These are phyloP conservation scores for Penicillium longicatenatum DNA, from an alignment of 495 filamentous ascomycete species.

Conservation along the genomic window DNA sequence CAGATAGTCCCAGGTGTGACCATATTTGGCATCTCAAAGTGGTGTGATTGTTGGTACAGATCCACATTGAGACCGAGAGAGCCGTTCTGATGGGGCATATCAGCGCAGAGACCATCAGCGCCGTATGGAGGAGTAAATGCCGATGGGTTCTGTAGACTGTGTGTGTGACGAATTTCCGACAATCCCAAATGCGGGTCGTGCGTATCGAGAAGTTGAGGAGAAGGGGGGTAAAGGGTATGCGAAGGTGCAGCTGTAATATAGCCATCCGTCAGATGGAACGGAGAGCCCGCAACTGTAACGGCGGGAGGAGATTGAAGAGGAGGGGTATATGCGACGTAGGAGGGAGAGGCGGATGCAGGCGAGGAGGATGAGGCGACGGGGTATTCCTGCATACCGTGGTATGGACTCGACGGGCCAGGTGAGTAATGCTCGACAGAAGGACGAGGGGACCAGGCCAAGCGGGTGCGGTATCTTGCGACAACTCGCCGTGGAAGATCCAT, in stretches of 20 bases:
- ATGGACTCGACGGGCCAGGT: constrained; percentile 42
- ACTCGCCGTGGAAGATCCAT: constrained; percentile 45
- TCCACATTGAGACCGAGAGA: constrained; percentile 36
- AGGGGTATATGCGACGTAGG: constrained; percentile 44
- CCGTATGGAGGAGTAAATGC: constrained; percentile 39
- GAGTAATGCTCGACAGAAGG: constrained; percentile 42
- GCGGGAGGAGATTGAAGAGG: constrained; percentile 45
- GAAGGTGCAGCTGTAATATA: constrained; percentile 38
- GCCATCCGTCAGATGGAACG: constrained; percentile 35
- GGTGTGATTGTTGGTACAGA: constrained; percentile 35
- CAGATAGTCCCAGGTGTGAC: constrained; percentile 35
- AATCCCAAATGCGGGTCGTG: constrained; percentile 30
- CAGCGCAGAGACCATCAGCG: constrained; percentile 32
- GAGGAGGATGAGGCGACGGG: constrained; percentile 39
- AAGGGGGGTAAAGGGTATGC: constrained; percentile 39
- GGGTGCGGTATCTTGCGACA: constrained; percentile 38
- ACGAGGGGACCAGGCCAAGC: constrained; percentile 42
- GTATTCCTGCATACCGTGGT: constrained; percentile 38
- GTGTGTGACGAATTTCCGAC: constrained; percentile 31
- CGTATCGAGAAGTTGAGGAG: constrained; percentile 40
- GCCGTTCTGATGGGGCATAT: constrained; percentile 30
- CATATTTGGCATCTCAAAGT: constrained; percentile 31
- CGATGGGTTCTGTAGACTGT: constrained; percentile 4
- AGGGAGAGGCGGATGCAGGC: constrained; percentile 41
- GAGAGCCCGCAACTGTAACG: constrained; percentile 39